Conservation (phyloP, 495 filamentous ascomycete species). For the Aspergillus heteromorphus region DNA sequence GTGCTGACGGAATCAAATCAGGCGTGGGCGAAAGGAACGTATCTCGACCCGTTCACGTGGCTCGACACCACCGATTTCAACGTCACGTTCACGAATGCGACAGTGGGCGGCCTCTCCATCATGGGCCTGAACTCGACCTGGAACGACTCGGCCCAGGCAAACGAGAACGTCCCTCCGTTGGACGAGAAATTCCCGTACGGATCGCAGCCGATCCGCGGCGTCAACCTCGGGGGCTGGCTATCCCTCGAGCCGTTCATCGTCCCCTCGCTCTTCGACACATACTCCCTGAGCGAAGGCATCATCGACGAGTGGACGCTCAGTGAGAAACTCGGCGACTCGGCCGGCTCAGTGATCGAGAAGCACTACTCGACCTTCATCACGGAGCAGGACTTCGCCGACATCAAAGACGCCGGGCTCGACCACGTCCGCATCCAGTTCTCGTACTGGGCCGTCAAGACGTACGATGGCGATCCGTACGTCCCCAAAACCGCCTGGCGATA, state of each 20-base stretch:
- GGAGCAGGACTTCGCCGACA: conserved; percentile 76
- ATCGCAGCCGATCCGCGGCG: conserved; percentile 72
- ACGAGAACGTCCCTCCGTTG: conserved; percentile 72
- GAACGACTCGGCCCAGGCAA: conserved; percentile 76
- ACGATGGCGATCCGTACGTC: conserved; percentile 84
- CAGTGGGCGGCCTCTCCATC: conserved; percentile 75
- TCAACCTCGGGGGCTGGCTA: conserved; percentile 95
- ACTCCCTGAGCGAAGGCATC: conserved; percentile 55
- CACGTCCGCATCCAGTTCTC: conserved; percentile 92
- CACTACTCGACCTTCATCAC: conserved; percentile 88
- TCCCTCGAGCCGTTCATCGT: conserved; percentile 93
- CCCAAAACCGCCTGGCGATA: conserved; percentile 88
- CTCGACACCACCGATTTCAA: conserved; percentile 90
- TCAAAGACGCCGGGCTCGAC: conserved; percentile 83
- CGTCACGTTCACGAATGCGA: conserved; percentile 82
- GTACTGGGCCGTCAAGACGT: conserved; percentile 90
- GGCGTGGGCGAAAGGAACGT: conserved; percentile 61
- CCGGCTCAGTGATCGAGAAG: conserved; percentile 65
- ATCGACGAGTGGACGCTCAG: conserved; percentile 87
- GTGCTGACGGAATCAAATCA: conserved; percentile 11
- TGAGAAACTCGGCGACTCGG: conserved; percentile 56
- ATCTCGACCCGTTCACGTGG: conserved; percentile 90
- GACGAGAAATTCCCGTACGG: conserved; percentile 69
- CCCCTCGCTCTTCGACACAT: conserved; percentile 76
- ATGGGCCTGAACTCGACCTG: conserved; percentile 87